These are phyloP conservation scores for Insectozyma bohioensis DNA, from an alignment of 1,139 yeast genomes.

Conservation along the genomic window DNA sequence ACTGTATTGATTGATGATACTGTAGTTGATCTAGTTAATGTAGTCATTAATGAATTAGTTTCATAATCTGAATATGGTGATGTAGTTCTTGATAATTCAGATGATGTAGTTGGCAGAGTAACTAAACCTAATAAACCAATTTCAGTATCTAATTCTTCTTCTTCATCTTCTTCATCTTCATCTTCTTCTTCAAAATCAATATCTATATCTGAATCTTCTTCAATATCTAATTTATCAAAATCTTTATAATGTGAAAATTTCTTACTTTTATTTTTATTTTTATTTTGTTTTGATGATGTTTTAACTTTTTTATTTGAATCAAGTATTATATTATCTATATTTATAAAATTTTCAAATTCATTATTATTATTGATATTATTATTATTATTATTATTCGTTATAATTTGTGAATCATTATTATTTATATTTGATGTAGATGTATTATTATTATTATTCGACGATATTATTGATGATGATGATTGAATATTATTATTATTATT, in stretches of 20 bases:
- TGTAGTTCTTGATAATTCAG: conserved; percentile 36
- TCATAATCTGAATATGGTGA: conserved; percentile 41
- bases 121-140: conserved; percentile 13
- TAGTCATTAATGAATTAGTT: conserved; percentile 38
- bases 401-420: too few relatives aligned
- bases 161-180: conserved; percentile 17
- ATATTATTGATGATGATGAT: conserved; percentile 1
- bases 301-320: conserved; percentile 1
- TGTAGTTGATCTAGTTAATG: conserved; percentile 47
- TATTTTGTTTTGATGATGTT: background rate
- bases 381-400: too few relatives aligned
- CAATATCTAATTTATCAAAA: conserved; percentile 7
- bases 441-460: background rate
- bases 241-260: conserved; percentile 10
- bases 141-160: conserved; percentile 14
- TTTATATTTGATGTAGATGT: conserved; percentile 3
- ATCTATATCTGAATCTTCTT: conserved; percentile 17
- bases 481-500: background rate
- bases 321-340: conserved; percentile 7
- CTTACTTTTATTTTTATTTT: conserved; percentile 1
- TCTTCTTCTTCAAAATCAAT: conserved; percentile 30
- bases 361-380: background rate
- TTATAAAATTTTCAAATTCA: conserved; percentile 16
- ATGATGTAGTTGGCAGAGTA: conserved; percentile 5
- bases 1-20: conserved; percentile 29